Conservation (phyloP, 352 stramenopile species). For the Pythium phragmiticola region DNA sequence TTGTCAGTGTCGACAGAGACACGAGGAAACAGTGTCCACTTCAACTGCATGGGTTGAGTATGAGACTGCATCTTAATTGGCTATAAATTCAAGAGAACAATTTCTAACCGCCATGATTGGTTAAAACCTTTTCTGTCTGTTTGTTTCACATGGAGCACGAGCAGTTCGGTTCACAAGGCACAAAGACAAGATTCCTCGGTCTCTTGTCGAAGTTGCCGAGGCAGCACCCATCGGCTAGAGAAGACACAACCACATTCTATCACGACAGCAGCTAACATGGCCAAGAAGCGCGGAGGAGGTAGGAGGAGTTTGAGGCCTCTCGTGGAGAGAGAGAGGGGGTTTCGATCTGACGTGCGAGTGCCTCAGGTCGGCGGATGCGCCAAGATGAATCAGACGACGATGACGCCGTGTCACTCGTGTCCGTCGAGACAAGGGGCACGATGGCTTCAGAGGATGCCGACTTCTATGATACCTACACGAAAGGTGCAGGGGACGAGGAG, state of each 20-base stretch:
- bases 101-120: slow-evolving; percentile 2
- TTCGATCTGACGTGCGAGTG: slow-evolving; percentile 2
- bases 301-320: slow-evolving; percentile 1
- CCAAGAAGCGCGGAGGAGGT: slow-evolving; percentile 65
- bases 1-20: neutral
- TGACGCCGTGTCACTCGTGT: slow-evolving; percentile 64
- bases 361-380: slow-evolving; percentile 55
- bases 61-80: neutral
- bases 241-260: slow-evolving; percentile 1
- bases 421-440: slow-evolving; percentile 64
- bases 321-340: neutral
- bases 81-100: neutral
- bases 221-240: neutral
- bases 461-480: slow-evolving; percentile 66
- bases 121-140: neutral
- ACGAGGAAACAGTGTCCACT: neutral
- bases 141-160: slow-evolving; percentile 8
- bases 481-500: slow-evolving; percentile 59
- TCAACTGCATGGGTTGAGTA: slow-evolving; percentile 1
- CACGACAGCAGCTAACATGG: slow-evolving; percentile 34
- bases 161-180: neutral
- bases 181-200: slow-evolving; percentile 13
- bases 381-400: slow-evolving; percentile 69
- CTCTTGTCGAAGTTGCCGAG: slow-evolving; percentile 11
- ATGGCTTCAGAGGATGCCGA: slow-evolving; percentile 63